Evolutionary conservation across 179 eudicot species (phyloP).

Genomic region (Amaranthus tricolor): DNA sequence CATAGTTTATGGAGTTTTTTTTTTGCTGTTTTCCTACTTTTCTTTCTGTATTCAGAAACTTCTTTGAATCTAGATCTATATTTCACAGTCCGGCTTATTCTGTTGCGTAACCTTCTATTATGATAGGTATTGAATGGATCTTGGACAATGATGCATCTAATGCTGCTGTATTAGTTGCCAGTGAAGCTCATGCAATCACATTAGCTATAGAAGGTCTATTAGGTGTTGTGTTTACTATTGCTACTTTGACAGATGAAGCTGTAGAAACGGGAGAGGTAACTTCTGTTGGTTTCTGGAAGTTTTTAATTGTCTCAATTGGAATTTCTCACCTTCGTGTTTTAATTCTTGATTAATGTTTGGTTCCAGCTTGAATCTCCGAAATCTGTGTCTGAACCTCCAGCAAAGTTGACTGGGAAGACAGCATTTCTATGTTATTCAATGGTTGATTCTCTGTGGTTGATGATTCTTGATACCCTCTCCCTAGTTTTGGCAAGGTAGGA

Average conservation of each 20-base stretch:
- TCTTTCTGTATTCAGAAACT: not conserved
- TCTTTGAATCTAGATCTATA: not conserved
- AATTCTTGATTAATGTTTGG: constrained; percentile 24
- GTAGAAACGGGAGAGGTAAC: constrained; percentile 94
- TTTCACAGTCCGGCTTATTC: not conserved
- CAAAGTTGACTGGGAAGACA: constrained; percentile 70
- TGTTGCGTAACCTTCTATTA: constrained; percentile 11
- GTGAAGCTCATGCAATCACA: constrained; percentile 97
- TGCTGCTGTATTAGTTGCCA: constrained; percentile 94
- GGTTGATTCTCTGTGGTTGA: constrained; percentile 95
- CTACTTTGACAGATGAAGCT: constrained; percentile 98
- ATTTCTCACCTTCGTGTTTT: not conserved
- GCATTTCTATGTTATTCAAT: constrained; percentile 74
- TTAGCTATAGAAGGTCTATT: constrained; percentile 95
- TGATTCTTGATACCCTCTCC: constrained; percentile 88
- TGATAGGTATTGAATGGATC: constrained; percentile 92
- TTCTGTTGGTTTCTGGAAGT: constrained; percentile 1
- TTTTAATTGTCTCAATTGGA: not conserved
- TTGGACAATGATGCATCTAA: constrained; percentile 98
- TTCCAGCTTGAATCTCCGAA: constrained; percentile 94
- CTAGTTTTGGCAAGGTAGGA: constrained; percentile 78
- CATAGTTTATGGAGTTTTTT: not conserved
- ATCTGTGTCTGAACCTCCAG: constrained; percentile 54
- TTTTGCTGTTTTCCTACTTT: not conserved
- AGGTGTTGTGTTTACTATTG: constrained; percentile 96